These are phyloP conservation scores for Iris pallida DNA, from an alignment of 116 monocot species.

Conservation along the genomic window DNA sequence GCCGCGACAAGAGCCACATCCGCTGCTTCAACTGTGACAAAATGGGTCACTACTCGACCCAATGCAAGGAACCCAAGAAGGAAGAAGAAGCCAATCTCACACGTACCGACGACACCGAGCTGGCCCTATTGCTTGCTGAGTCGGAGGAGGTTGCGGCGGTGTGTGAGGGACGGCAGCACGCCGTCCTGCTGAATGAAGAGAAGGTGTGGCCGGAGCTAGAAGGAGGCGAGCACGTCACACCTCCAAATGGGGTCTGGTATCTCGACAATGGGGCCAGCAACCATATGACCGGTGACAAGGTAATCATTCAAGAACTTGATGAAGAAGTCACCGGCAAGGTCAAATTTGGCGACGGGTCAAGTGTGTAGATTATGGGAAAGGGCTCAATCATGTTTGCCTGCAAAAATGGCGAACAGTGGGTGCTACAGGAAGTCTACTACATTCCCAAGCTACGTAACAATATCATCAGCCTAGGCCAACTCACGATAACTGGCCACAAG, in stretches of 20 bases:
- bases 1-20: constrained; percentile 13
- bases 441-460: constrained; percentile 2
- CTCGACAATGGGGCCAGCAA: constrained; percentile 5
- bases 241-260: neutral
- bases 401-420: constrained; percentile 1
- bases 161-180: neutral
- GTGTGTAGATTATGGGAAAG: neutral
- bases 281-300: constrained; percentile 1
- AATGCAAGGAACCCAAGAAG: constrained; percentile 1
- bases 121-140: neutral
- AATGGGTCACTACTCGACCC: constrained; percentile 8
- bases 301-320: neutral
- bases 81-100: constrained; percentile 3
- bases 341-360: constrained; percentile 5
- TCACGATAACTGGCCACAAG: neutral
- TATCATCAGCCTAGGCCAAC: constrained; percentile 1
- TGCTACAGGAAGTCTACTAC: neutral
- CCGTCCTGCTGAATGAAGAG: constrained; percentile 10
- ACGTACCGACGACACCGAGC: neutral
- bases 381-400: constrained; percentile 1
- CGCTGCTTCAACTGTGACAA: constrained; percentile 13
- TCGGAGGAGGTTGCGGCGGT: no score
- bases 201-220: constrained; percentile 1
- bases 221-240: no score
- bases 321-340: constrained; percentile 4